phyloP scores from a whole-genome alignment of 148 eudicot genomes.

The Silene uniflora region DNA sequence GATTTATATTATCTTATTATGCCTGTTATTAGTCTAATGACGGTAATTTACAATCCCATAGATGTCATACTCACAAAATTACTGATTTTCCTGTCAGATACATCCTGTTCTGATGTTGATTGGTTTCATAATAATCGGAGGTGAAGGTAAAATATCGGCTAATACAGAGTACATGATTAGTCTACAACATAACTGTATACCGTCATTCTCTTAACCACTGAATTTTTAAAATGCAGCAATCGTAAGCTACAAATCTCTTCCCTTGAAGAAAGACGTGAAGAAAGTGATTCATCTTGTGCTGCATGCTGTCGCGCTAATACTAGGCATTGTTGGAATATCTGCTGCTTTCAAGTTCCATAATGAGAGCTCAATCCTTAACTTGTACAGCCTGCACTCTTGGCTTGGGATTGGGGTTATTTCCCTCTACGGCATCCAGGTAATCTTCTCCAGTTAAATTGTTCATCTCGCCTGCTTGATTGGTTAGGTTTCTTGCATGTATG shows the following conservation, averaged over 20 bases:
- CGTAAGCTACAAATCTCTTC: conserved; percentile 73
- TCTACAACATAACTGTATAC: conserved; percentile 1
- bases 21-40: too few relatives aligned
- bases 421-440: conserved; percentile 87
- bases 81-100: conserved; percentile 37
- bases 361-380: conserved; percentile 63
- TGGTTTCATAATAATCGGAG: conserved; percentile 77
- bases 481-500: too few relatives aligned
- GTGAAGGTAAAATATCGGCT: conserved; percentile 56
- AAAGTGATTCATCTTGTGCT: conserved; percentile 73
- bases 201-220: not conserved
- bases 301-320: conserved; percentile 72
- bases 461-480: not conserved
- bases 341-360: conserved; percentile 84
- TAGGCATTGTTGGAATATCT: conserved; percentile 71
- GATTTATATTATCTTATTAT: too few relatives aligned
- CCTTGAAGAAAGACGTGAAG: conserved; percentile 63
- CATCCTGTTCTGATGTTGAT: conserved; percentile 88
- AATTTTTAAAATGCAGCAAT: conserved; percentile 54
- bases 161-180: not conserved
- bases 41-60: too few relatives aligned
- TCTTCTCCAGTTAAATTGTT: not conserved
- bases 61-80: not conserved
- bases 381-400: conserved; percentile 96
- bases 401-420: conserved; percentile 69